These are phyloP conservation scores for Hibiscus tridactylites DNA, from an alignment of 345 rosid species.

Conservation along the genomic window DNA sequence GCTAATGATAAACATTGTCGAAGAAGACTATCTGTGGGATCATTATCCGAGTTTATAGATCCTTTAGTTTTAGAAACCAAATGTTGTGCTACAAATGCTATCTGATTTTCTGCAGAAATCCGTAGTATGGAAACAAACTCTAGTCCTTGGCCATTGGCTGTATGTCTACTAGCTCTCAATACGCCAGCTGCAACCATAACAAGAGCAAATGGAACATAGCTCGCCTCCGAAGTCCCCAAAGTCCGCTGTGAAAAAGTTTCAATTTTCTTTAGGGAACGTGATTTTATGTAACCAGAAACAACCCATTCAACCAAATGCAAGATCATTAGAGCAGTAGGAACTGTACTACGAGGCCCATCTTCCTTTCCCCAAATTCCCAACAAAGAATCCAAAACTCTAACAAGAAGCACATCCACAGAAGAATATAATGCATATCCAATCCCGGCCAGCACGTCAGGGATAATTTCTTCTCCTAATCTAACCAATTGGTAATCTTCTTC, in stretches of 20 bases:
- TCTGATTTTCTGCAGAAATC: constrained; percentile 44
- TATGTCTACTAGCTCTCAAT: constrained; percentile 49
- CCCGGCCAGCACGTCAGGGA: not conserved
- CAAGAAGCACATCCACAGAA: constrained; percentile 34
- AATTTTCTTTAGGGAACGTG: constrained; percentile 36
- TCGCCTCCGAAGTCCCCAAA: constrained; percentile 37
- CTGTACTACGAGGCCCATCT: constrained; percentile 40
- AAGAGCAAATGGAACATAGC: constrained; percentile 40
- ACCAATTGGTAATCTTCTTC: constrained; percentile 25
- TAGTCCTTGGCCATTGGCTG: constrained; percentile 26
- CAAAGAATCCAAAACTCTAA: constrained; percentile 42
- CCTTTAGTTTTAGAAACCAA: constrained; percentile 35
- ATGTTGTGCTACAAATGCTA: constrained; percentile 37
- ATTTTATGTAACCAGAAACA: constrained; percentile 48
- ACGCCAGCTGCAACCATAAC: constrained; percentile 73
- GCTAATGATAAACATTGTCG: constrained; percentile 63
- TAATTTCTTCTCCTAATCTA: not conserved
- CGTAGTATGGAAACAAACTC: constrained; percentile 41
- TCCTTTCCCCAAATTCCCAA: constrained; percentile 56
- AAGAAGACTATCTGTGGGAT: constrained; percentile 30
- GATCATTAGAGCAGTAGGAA: constrained; percentile 64
- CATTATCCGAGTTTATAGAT: constrained; percentile 13
- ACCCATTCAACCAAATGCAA: constrained; percentile 86
- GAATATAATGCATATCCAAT: constrained; percentile 18
- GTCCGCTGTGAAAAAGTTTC: constrained; percentile 26